These are phyloP conservation scores for Cyclaneusma minus DNA, from an alignment of 2,329 filamentous ascomycete genomes.

Conservation along the genomic window DNA sequence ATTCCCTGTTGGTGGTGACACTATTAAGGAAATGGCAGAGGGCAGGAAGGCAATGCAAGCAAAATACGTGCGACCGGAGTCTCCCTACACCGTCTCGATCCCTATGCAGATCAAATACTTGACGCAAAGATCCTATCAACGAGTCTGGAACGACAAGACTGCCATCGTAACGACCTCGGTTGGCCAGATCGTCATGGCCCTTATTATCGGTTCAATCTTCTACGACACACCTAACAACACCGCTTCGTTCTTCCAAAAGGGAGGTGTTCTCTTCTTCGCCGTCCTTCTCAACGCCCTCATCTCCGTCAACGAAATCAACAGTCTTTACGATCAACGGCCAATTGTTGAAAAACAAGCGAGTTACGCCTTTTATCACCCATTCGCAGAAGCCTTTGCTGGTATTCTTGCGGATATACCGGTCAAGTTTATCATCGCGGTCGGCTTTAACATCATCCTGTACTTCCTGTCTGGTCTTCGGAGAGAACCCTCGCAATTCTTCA, in stretches of 20 bases:
- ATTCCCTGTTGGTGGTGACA: constrained; percentile 19
- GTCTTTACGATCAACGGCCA: constrained; percentile 26
- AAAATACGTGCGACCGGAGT: constrained; percentile 45
- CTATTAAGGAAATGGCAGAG: constrained; percentile 22
- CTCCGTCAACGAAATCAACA: constrained; percentile 49
- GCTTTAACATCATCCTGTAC: constrained; percentile 47
- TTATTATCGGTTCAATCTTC: constrained; percentile 47
- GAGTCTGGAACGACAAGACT: constrained; percentile 37
- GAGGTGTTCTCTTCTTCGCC: constrained; percentile 50
- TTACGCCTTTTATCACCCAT: constrained; percentile 31
- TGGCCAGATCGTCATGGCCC: constrained; percentile 31
- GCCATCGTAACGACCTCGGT: constrained; percentile 6
- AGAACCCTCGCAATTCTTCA: constrained; percentile 65
- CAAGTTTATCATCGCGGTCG: constrained; percentile 32
- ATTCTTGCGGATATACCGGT: constrained; percentile 39
- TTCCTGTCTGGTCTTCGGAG: constrained; percentile 70
- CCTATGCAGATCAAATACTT: constrained; percentile 62
- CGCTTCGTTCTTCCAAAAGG: constrained; percentile 40
- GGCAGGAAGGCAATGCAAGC: constrained; percentile 22
- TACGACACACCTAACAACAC: constrained; percentile 38
- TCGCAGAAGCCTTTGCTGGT: constrained; percentile 36
- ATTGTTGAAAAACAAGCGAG: constrained; percentile 30
- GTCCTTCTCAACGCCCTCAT: constrained; percentile 49
- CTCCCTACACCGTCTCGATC: constrained; percentile 70
- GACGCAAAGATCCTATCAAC: constrained; percentile 62